A percentile compares a stretch with the other conserved stretches of the same genome.
phyloP scores from a whole-genome alignment of 2,329 filamentous ascomycete genomes.

The Botrytis hyacinthi region DNA sequence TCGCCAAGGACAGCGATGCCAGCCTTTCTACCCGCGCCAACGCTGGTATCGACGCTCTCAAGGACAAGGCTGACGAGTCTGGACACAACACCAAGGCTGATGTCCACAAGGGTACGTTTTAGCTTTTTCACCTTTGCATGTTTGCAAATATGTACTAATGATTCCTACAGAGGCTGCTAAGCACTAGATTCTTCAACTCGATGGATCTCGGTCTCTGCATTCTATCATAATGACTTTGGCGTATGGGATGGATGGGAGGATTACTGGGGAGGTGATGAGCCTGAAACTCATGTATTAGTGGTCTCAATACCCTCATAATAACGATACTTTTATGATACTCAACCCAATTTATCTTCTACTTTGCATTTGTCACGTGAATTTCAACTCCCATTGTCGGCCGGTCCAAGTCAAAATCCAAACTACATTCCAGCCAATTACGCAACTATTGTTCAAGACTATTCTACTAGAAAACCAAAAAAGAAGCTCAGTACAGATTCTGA shows the following conservation, averaged over 20 bases:
- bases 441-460: neutral
- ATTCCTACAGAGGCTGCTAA: conserved; percentile 36
- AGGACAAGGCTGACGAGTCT: conserved; percentile 53
- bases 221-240: conserved; percentile 20
- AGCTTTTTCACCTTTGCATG: neutral
- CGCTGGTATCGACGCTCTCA: conserved; percentile 50
- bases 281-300: conserved; percentile 15
- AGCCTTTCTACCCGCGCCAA: conserved; percentile 46
- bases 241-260: conserved; percentile 17
- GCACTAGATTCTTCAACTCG: conserved; percentile 34
- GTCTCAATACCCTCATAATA: conserved; percentile 17
- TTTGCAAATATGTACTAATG: conserved; percentile 18
- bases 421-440: no score
- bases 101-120: conserved; percentile 46
- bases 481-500: neutral
- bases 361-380: neutral
- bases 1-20: conserved; percentile 52
- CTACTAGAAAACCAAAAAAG: no score
- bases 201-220: neutral
- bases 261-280: neutral
- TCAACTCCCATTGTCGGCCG: rapidly evolving
- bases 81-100: conserved; percentile 50
- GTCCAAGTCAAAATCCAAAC: rapidly evolving
- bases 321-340: conserved; percentile 5
- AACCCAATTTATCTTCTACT: neutral